phyloP scores from a whole-genome alignment of 352 stramenopile species.

The Lagenidium giganteum region DNA sequence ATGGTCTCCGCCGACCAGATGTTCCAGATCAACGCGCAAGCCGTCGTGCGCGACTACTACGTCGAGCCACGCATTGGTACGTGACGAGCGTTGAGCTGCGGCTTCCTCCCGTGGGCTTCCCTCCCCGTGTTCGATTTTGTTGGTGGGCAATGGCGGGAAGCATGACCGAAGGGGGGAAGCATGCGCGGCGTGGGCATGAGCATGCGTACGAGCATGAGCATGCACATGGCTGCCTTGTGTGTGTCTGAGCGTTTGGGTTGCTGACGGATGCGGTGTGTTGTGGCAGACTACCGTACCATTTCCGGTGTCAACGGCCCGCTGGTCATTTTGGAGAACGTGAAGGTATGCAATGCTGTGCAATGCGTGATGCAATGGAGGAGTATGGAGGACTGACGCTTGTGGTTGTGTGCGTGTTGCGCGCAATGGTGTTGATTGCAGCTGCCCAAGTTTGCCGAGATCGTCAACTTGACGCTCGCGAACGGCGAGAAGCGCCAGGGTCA shows the following conservation, averaged over 20 bases:
- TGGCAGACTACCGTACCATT: slow-evolving; percentile 97
- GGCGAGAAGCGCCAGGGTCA: slow-evolving; percentile 91
- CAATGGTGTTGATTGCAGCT: slow-evolving; percentile 29
- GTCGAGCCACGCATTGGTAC: slow-evolving; percentile 79
- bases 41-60: slow-evolving; percentile 84
- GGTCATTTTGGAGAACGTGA: slow-evolving; percentile 99
- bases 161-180: too few species aligned
- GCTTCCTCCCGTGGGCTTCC: background rate
- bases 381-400: background rate
- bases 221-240: too few species aligned
- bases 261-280: too few species aligned
- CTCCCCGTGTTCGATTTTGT: background rate
- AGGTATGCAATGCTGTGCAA: slow-evolving; percentile 73
- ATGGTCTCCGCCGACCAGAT: slow-evolving; percentile 67
- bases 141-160: too few species aligned
- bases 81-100: slow-evolving; percentile 3
- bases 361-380: background rate
- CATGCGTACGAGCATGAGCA: background rate
- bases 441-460: slow-evolving; percentile 98
- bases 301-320: slow-evolving; percentile 97
- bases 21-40: slow-evolving; percentile 71
- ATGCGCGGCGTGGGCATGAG: background rate
- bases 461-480: slow-evolving; percentile 96
- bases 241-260: background rate
- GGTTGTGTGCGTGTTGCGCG: background rate